Evolutionary conservation across 1,139 yeast genomes (phyloP), one percentile per base, ranked within the genome.

Genomic region (Suzukiozyma palmioleophila): DNA sequence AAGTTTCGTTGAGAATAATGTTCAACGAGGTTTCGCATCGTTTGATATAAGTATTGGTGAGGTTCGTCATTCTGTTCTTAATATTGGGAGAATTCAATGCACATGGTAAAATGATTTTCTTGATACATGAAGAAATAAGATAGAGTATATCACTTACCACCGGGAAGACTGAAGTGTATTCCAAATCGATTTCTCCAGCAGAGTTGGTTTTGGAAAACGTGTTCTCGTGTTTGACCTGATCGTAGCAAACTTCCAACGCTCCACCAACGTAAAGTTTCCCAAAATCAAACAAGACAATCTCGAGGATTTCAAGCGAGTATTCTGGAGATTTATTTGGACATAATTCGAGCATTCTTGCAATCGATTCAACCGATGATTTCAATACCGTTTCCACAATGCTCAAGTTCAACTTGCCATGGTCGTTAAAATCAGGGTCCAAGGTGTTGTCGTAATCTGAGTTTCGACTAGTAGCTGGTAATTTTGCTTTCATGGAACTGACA

Each of bases 291-390:
- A 87, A 59, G 39, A 88, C 58, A 28, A 86, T 69, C 43, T 84
- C 87, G 48, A 87, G 68, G 16, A 89, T 62, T 43, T 81, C 88
- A 37, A 79, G 64, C 0, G 89, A 76, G 52, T 81, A 77, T 36
- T 77, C 82, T 3, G 84, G 75, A 6, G 86, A 69, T 45, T 75
- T 81, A 15, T 62, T 58, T 1, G 95, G 87, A 1, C 81, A 72
- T 39, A 90, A 63, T 52, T 88, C 96, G 53, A 87, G 74, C 6
- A 84, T 70, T 52, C 97, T 71, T 3, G 95, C 84, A 6, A 88
- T 69, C 1, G 92, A 75, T 59, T 90, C 97, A 25, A 89, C 86
- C 3, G 84, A 75, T 25, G 87, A 77, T 48, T 81, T 81, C 33
- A 89, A 64, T 43, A 87, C 74, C 1, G 72, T 66, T 50, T 87